Evolutionary conservation across 805 yeast species (phyloP).

Genomic region (Saturnispora saitoi): DNA sequence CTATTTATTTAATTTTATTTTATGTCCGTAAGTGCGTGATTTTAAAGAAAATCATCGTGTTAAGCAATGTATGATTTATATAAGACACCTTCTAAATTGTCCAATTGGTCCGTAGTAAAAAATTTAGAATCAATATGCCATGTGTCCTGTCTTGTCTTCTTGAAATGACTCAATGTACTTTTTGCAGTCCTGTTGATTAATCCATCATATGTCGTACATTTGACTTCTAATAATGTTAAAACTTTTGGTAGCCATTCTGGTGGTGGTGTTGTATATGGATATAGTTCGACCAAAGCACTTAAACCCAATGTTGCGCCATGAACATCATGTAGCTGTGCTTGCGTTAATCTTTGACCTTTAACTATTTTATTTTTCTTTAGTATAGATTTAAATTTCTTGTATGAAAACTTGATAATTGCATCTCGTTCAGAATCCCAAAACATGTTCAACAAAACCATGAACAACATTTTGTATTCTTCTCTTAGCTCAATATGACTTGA

Average conservation of each 20-base stretch:
- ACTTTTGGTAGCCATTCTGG: slow-evolving; percentile 82
- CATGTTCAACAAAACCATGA: slow-evolving; percentile 74
- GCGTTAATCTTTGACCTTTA: slow-evolving; percentile 29
- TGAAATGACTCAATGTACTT: slow-evolving; percentile 70
- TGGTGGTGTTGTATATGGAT: slow-evolving; percentile 85
- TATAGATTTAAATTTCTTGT: slow-evolving; percentile 35
- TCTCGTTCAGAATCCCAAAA: slow-evolving; percentile 41
- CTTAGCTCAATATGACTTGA: slow-evolving; percentile 68
- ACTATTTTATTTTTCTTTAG: slow-evolving; percentile 29
- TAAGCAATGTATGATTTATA: slow-evolving; percentile 63
- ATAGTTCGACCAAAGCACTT: slow-evolving; percentile 82
- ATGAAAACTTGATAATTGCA: slow-evolving; percentile 33
- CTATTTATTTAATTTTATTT: not conserved
- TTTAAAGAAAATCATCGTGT: not conserved
- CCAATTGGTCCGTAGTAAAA: slow-evolving; percentile 71
- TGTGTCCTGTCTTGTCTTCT: slow-evolving; percentile 87
- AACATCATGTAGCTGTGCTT: slow-evolving; percentile 37
- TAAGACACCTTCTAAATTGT: slow-evolving; percentile 87
- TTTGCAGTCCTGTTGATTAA: slow-evolving; percentile 78
- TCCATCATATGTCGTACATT: slow-evolving; percentile 67
- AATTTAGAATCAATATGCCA: slow-evolving; percentile 84
- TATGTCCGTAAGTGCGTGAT: not conserved
- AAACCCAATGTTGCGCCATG: slow-evolving; percentile 88
- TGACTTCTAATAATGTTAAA: slow-evolving; percentile 58
- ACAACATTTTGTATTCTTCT: slow-evolving; percentile 58